These are phyloP conservation scores for Colletotrichum eleusines DNA, from an alignment of 2,329 filamentous ascomycete genomes.

Conservation along the genomic window DNA sequence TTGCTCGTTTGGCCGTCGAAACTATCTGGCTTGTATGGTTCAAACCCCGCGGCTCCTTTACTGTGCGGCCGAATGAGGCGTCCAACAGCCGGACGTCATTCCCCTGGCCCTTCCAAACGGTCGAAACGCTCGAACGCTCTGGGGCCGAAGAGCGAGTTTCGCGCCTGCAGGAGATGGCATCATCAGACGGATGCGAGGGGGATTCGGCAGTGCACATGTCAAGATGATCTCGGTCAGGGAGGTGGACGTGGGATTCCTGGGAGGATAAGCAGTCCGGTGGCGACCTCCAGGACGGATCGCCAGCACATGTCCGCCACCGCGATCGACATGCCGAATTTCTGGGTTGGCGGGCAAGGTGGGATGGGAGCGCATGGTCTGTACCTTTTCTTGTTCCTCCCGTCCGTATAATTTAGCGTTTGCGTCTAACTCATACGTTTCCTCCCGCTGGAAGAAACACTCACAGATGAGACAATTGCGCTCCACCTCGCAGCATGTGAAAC, in stretches of 20 bases:
- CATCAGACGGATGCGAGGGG: neutral
- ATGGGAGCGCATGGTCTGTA: slow-evolving; percentile 5
- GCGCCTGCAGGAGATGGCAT: neutral
- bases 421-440: slow-evolving; percentile 1
- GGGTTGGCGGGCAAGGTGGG: neutral
- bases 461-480: neutral
- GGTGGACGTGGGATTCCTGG: no score
- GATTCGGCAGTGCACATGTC: neutral
- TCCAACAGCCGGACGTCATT: neutral
- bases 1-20: neutral
- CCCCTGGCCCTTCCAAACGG: neutral
- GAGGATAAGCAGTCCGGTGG: neutral
- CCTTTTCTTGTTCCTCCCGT: neutral
- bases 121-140: neutral
- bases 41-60: neutral
- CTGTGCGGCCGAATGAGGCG: neutral
- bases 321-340: neutral
- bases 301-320: neutral
- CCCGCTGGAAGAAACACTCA: neutral
- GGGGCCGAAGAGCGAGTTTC: neutral
- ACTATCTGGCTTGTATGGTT: neutral
- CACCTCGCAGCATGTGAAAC: neutral
- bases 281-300: neutral
- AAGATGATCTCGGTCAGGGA: neutral
- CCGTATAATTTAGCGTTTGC: neutral